These are phyloP conservation scores for Fusarium aywerte DNA, from an alignment of 2,329 filamentous ascomycete genomes.

Conservation along the genomic window DNA sequence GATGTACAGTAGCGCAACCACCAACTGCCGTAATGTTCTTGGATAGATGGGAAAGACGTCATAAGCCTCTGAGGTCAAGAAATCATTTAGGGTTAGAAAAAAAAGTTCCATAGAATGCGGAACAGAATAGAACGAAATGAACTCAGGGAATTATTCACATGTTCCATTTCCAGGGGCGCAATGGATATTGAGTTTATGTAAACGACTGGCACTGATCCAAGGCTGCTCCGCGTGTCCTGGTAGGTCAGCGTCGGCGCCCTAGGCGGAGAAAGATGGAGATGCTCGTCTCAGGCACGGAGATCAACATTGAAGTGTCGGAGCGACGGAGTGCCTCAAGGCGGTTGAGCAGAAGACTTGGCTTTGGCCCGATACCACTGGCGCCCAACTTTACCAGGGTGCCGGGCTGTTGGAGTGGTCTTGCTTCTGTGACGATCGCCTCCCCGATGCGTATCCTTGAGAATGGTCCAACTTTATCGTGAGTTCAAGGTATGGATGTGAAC, in stretches of 20 bases:
- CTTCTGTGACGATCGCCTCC: slow-evolving; percentile 30
- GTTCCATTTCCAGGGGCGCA: slow-evolving; percentile 19
- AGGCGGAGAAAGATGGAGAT: slow-evolving; percentile 36
- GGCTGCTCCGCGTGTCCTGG: slow-evolving; percentile 7
- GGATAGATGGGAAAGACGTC: slow-evolving; percentile 6
- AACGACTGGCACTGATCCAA: slow-evolving; percentile 6
- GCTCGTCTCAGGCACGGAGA: slow-evolving; percentile 38
- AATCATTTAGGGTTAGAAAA: slow-evolving; percentile 19
- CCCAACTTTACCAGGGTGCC: slow-evolving; percentile 39
- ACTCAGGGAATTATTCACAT: slow-evolving; percentile 21
- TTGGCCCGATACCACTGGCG: slow-evolving; percentile 44
- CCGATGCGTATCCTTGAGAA: slow-evolving; percentile 28
- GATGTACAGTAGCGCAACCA: slow-evolving; percentile 26
- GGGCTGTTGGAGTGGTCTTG: slow-evolving; percentile 29
- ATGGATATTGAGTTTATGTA: slow-evolving; percentile 39
- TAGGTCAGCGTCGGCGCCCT: slow-evolving; percentile 1
- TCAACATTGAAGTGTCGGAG: slow-evolving; percentile 28
- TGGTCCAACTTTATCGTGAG: slow-evolving; percentile 16
- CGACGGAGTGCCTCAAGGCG: slow-evolving; percentile 26
- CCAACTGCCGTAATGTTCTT: slow-evolving; percentile 26
- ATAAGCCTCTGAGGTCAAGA: slow-evolving; percentile 1
- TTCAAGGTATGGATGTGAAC: not conserved
- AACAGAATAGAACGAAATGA: slow-evolving; percentile 1
- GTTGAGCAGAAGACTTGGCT: slow-evolving; percentile 42
- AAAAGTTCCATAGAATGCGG: slow-evolving; percentile 9